Evolutionary conservation across 106 monocot species (phyloP).

Genomic region (Posidonia australis): DNA sequence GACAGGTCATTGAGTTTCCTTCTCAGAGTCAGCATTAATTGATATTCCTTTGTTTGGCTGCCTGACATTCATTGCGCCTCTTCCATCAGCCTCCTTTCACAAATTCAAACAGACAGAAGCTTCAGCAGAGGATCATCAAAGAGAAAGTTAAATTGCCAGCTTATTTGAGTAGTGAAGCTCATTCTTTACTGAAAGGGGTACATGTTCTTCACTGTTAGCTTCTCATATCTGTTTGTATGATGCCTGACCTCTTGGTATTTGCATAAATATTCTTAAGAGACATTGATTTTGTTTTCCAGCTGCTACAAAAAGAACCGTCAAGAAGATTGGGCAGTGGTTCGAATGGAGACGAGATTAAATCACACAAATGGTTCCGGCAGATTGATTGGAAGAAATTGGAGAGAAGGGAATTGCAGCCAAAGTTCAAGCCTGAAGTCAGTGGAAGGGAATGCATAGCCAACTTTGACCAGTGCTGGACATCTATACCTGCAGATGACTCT

Average conservation of each 20-base stretch:
- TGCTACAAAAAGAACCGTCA: slow-evolving; percentile 23
- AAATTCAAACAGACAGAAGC: slow-evolving; percentile 17
- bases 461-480: slow-evolving; percentile 27
- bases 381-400: slow-evolving; percentile 27
- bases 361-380: slow-evolving; percentile 20
- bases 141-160: slow-evolving; percentile 21
- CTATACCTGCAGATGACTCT: slow-evolving; percentile 15
- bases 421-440: slow-evolving; percentile 20
- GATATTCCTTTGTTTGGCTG: background rate
- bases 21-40: background rate
- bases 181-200: slow-evolving; percentile 27
- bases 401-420: slow-evolving; percentile 17
- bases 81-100: slow-evolving; percentile 22
- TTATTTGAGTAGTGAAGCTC: slow-evolving; percentile 24
- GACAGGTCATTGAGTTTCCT: slow-evolving; percentile 16
- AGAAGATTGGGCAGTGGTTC: slow-evolving; percentile 21
- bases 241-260: background rate
- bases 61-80: no score
- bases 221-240: background rate
- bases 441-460: slow-evolving; percentile 23
- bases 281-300: background rate
- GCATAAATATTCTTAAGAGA: background rate
- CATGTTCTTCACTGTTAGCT: background rate
- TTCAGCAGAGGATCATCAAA: slow-evolving; percentile 24
- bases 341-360: slow-evolving; percentile 17